Evolutionary conservation across 2,329 filamentous ascomycete genomes (phyloP), one percentile per base, ranked within the genome.

Genomic region (Apiospora pterosperma): DNA sequence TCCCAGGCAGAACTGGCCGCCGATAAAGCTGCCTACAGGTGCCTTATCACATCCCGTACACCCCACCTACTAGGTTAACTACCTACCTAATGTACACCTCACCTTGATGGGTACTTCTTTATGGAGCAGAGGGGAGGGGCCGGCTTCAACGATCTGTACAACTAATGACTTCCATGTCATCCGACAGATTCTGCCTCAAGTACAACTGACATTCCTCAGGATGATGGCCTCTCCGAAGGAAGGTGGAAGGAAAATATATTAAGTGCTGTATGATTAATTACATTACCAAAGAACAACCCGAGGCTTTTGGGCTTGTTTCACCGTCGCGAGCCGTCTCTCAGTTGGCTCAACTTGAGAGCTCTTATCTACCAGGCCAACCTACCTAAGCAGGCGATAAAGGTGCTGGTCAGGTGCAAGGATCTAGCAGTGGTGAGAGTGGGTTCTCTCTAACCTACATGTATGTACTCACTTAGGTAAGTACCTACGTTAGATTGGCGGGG

Each of bases 381-480:
- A 41, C n/a, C n/a, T n/a, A n/a, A n/a, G n/a, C 44, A 60, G 59
- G 55, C 63, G 65, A 69, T 64, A 62, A 62, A 39, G 63, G 62
- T 64, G 25, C 48, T 55, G 28, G 48, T 21, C 48, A 34, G 28
- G 16, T 62, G 64, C 66, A 67, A 59, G 67, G 67, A 36, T 64
- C 48, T 31, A 34, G 16, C 8, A 55, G 28, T 55, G 48, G 28
- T 25, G 48, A 28, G 25, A n/a, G 28, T 55, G 48, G 48, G 34
- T 55, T 28, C 48, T 8, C 25, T 34, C 19, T 34, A n/a, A n/a
- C n/a, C n/a, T n/a, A n/a, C n/a, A n/a, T n/a, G n/a, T n/a, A n/a
- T n/a, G n/a, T n/a, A n/a, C n/a, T n/a, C n/a, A n/a, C n/a, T n/a
- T n/a, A n/a, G n/a, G n/a, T n/a, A n/a, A n/a, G n/a, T n/a, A n/a